A percentile compares a stretch with the other conserved stretches of the same genome.
phyloP scores from a whole-genome alignment of 2,329 filamentous ascomycete species.

The Pseudogymnoascus sp. region DNA sequence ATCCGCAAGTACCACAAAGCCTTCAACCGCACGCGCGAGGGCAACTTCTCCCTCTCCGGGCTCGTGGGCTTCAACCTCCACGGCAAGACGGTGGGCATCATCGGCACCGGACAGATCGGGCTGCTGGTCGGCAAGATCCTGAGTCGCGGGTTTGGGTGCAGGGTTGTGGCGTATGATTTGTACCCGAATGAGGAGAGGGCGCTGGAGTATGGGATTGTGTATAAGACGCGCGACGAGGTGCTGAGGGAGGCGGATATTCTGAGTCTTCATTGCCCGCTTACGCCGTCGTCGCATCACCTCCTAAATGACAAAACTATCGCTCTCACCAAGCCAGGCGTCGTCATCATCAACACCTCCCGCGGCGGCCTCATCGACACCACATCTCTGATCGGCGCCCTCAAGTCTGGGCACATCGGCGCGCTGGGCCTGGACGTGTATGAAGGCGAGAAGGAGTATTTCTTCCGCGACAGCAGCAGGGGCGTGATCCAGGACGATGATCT shows the following conservation, averaged over 20 bases:
- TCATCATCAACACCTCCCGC: conserved; percentile 54
- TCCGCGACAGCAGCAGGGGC: conserved; percentile 54
- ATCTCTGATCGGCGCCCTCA: conserved; percentile 52
- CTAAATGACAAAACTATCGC: conserved; percentile 47
- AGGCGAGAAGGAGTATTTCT: conserved; percentile 54
- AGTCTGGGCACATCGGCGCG: conserved; percentile 50
- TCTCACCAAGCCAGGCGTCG: background rate
- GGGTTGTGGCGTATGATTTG: conserved; percentile 49
- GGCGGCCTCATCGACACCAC: conserved; percentile 54
- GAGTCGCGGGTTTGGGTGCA: conserved; percentile 52
- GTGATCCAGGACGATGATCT: conserved; percentile 60
- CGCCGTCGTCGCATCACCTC: conserved; percentile 39
- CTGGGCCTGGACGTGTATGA: conserved; percentile 63
- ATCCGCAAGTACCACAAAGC: conserved; percentile 61
- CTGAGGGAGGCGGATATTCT: background rate
- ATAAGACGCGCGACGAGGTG: background rate
- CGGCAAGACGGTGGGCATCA: conserved; percentile 57
- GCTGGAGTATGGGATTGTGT: background rate
- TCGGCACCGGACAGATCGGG: conserved; percentile 59
- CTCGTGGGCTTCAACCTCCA: conserved; percentile 52
- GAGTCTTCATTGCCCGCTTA: conserved; percentile 32
- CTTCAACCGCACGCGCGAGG: conserved; percentile 60
- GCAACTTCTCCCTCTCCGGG: conserved; percentile 59
- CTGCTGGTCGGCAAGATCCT: conserved; percentile 53
- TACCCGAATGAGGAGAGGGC: background rate